These are phyloP conservation scores for Pedinophyceae sp. DNA, from an alignment of 139 green algal genomes.

Conservation along the genomic window DNA sequence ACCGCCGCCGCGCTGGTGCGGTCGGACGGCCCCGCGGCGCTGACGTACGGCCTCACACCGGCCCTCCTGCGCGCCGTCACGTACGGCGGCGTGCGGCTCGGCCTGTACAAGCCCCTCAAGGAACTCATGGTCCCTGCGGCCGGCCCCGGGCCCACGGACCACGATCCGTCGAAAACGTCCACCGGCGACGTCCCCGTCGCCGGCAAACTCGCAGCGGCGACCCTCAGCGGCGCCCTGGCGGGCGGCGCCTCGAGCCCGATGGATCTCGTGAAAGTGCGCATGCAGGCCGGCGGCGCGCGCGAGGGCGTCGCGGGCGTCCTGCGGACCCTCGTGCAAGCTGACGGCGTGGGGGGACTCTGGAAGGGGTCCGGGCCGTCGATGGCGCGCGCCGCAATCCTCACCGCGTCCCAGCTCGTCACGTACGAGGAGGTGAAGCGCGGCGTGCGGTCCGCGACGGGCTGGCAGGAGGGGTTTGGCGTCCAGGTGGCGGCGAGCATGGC, in stretches of 20 bases:
- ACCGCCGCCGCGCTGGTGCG: background rate
- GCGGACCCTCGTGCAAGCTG: constrained; percentile 20
- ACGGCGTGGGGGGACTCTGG: constrained; percentile 62
- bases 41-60: background rate
- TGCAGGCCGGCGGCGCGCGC: constrained; percentile 12
- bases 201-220: constrained; percentile 47
- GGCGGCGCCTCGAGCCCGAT: constrained; percentile 57
- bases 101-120: constrained; percentile 65
- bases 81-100: constrained; percentile 57
- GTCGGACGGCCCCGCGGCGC: too few species aligned
- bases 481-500: constrained; percentile 45
- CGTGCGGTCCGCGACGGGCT: constrained; percentile 25
- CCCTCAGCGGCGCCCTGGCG: constrained; percentile 44
- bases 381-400: constrained; percentile 51
- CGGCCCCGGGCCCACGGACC: background rate
- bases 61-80: constrained; percentile 1
- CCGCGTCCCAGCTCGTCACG: constrained; percentile 59
- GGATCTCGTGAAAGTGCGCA: constrained; percentile 54
- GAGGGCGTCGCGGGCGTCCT: constrained; percentile 17
- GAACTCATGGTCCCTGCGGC: constrained; percentile 5
- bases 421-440: constrained; percentile 63
- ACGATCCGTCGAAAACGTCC: constrained; percentile 3
- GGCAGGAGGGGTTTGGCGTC: constrained; percentile 27
- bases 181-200: constrained; percentile 10
- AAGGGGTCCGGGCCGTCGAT: constrained; percentile 49